Base-by-base conservation (phyloP, 768 basidiomycete genomes). In the Serendipita sp. region DNA sequence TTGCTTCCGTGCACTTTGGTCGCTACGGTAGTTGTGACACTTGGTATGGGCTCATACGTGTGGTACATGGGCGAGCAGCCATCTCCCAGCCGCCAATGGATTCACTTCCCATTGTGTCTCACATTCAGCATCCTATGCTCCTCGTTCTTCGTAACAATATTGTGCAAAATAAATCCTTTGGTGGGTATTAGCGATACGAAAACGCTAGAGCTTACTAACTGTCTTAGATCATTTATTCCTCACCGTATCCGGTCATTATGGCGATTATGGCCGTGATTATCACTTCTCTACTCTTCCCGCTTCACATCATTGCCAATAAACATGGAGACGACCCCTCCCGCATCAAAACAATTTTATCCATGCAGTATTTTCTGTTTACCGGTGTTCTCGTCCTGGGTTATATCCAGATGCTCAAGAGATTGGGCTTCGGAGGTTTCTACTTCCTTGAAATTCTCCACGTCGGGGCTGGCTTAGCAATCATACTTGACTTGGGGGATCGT, bases 51-150 rank as follows among this genome's bases (percentile, higher is more conserved):
- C 36, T 3, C 46, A 13, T 40, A 44, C 52, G 18, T 46, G 45
- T 75, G 75, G 73, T 46, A 3, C 29, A 15, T 15, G 27, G 31
- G 44, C 34, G 8, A 63, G 60, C 40, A 36, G 44, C 3, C 43
- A n/a, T 4, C 60, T 60, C 58, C 36, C 68, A 45, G 53, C 16
- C 33, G 43, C 16, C 65, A 66, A 43, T 83, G 82, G 73, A 73
- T 76, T 27, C 81, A 81, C 64, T 85, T 89, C 69, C 88, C 85
- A 81, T 67, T 83, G 0, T 78, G 83, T 1, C 68, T 87, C 43
- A 52, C 77, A 6, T 67, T 83, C 10, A 74, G 76, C 1, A 67
- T 78, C 2, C 77, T 72, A 4, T 67, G 80, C 2, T 81, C 86
- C 66, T 74, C 71, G 1, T 74, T 76, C 2, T 73, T 88, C 4